Evolutionary conservation across 345 rosid species (phyloP).

Genomic region (Arabidopsis thaliana): TAIR10.1 NC_003076.8:22384001-22384500

Average conservation of each 20-base stretch:
- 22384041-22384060: constrained; percentile 88
- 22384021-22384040: constrained; percentile 79
- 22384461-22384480: neutral
- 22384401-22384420: neutral
- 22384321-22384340: constrained; percentile 14
- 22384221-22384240: neutral
- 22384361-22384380: neutral
- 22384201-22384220: neutral
- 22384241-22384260: neutral
- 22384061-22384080: constrained; percentile 93
- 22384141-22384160: neutral
- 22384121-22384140: neutral
- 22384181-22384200: neutral
- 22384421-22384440: constrained; percentile 1
- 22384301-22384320: neutral
- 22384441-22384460: neutral
- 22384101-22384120: constrained; percentile 12
- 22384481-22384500: neutral
- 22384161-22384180: constrained; percentile 2
- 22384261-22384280: neutral
- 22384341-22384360: neutral
- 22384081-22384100: neutral
- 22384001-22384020: constrained; percentile 82
- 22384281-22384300: neutral
- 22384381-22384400: neutral